Evolutionary conservation across 805 yeast genomes (phyloP), one percentile per base, ranked within the genome.

Genomic region (Candida sithepensis): DNA sequence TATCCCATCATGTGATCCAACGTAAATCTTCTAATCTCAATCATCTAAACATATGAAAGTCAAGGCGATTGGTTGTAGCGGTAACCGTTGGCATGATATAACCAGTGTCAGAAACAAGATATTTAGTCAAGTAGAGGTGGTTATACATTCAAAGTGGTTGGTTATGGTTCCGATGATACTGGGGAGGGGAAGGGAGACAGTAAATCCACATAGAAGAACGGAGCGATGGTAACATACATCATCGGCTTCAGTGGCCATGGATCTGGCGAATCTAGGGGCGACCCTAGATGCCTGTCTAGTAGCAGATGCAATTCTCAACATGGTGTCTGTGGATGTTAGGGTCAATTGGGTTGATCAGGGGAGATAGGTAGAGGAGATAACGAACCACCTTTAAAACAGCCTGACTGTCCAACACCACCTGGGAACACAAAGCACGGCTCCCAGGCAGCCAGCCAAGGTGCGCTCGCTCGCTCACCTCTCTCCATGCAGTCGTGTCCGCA

Each of bases 171-270:
- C n/a, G n/a, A n/a, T n/a, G n/a, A n/a, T n/a, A n/a, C n/a, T n/a
- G n/a, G n/a, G n/a, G n/a, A n/a, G n/a, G 28, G n/a, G 38, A 34
- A 21, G 38, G 38, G 38, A 34, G 32, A 37, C 21, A 39, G 41
- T 22, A n/a, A 12, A 8, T 14, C 12, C 18, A 39, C n/a, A n/a
- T 19, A n/a, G 6, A 39, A 6, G n/a, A n/a, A n/a, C n/a, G 16
- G 18, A 12, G 20, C 9, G 16, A 14, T 24, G 20, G 20, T 20
- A 30, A 60, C 64, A 45, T 51, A 59, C 61, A 42, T 64, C 67
- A 22, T 32, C 21, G 23, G 58, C 33, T 32, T 53, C 58, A 8
- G 69, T 62, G 30, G 73, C 71, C 56, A 67, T 47, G 8, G 65
- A 43, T 58, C 68, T 61, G 34, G 55, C 56, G 42, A 53, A 43